Evolutionary conservation across 768 basidiomycete species (phyloP).

Genomic region (Cyathus striatus): DNA sequence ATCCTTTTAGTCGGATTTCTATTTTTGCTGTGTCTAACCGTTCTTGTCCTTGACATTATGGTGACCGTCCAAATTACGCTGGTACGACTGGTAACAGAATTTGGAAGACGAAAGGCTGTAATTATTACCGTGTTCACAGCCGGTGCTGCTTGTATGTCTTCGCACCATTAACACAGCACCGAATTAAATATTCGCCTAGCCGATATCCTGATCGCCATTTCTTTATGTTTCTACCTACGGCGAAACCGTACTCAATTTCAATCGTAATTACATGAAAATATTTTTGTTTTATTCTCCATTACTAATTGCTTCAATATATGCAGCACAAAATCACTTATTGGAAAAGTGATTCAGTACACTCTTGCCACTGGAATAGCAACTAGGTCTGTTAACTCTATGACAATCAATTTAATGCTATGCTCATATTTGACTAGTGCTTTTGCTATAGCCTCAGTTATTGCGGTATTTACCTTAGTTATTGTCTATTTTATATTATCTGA

Average conservation of each 20-base stretch:
- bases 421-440: not conserved
- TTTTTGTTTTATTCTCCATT: not conserved
- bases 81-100: not conserved
- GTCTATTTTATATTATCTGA: not conserved
- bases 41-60: slow-evolving; percentile 5
- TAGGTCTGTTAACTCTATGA: slow-evolving; percentile 5
- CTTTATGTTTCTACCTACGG: slow-evolving; percentile 7
- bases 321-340: slow-evolving; percentile 11
- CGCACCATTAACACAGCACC: not conserved
- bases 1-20: slow-evolving; percentile 4
- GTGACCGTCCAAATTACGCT: slow-evolving; percentile 2
- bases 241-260: slow-evolving; percentile 3
- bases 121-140: slow-evolving; percentile 4
- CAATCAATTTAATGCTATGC: not conserved
- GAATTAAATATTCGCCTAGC: slow-evolving; percentile 1
- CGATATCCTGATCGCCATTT: slow-evolving; percentile 6
- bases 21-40: slow-evolving; percentile 3
- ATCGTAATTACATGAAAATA: slow-evolving; percentile 3
- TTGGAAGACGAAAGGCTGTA: slow-evolving; percentile 3
- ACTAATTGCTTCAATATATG: not conserved
- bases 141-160: slow-evolving; percentile 5
- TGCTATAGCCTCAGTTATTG: not conserved
- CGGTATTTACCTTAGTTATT: not conserved
- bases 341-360: slow-evolving; percentile 12
- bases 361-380: slow-evolving; percentile 17